A percentile compares a stretch with the other conserved stretches of the same genome.
Evolutionary conservation across 306 rosid genomes (phyloP).

Genomic region (Cucumis hystrix): DNA sequence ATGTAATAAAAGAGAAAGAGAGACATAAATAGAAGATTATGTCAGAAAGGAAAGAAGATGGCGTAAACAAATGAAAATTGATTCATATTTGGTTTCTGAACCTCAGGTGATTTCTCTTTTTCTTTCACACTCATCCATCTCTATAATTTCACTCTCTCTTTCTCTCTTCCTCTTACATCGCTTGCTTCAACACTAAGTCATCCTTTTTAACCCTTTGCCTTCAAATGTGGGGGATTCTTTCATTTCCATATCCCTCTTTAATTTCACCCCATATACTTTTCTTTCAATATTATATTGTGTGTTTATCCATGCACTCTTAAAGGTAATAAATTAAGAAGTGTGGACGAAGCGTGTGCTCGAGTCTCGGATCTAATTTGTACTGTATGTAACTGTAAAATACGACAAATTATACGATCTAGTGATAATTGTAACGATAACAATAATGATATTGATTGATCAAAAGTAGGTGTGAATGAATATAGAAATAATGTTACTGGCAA

Average conservation of each 20-base stretch:
- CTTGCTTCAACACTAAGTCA: not conserved
- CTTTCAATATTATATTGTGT: no score
- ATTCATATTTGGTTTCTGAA: not conserved
- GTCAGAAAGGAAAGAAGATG: constrained; percentile 2
- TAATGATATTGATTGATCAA: no score
- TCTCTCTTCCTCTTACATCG: no score
- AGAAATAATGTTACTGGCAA: no score
- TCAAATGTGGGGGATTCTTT: not conserved
- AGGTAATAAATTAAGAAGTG: no score
- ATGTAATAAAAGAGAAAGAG: not conserved
- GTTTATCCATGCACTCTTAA: no score
- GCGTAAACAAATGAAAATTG: constrained; percentile 6
- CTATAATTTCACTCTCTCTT: not conserved
- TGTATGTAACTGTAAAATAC: no score
- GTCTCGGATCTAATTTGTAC: no score
- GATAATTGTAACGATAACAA: no score
- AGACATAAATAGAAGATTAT: not conserved
- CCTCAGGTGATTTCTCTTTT: not conserved
- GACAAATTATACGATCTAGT: no score
- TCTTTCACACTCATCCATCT: not conserved
- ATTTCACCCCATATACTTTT: not conserved
- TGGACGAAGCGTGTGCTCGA: no score
- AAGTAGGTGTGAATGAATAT: no score
- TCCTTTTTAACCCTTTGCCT: not conserved
- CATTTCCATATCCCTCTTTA: not conserved